phyloP scores from a whole-genome alignment of 108 stramenopile species.

The Nitzschia sp. region DNA sequence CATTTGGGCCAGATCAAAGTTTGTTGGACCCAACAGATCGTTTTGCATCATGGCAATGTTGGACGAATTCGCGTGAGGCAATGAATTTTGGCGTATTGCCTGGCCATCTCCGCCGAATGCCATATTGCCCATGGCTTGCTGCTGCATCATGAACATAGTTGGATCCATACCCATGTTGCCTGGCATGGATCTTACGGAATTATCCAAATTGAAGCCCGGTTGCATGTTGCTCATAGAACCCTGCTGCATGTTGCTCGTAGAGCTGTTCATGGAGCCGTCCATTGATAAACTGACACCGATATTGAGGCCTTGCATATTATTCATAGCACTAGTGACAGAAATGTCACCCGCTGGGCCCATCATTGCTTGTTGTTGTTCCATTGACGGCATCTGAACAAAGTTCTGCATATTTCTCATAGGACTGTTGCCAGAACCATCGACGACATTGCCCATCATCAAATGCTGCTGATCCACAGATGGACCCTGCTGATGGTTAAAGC shows the following conservation, averaged over 20 bases:
- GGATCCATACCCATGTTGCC: slow-evolving; percentile 2
- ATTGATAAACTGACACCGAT: not conserved
- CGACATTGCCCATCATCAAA: not conserved
- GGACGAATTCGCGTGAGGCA: not conserved
- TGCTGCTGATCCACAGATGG: not conserved
- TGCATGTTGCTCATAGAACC: not conserved
- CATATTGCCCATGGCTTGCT: not conserved
- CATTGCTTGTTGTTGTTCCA: slow-evolving; percentile 10
- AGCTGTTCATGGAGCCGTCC: slow-evolving; percentile 2
- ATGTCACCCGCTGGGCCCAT: not conserved
- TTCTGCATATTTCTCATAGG: not conserved
- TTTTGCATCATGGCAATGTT: slow-evolving; percentile 1
- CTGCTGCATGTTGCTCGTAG: slow-evolving; percentile 7
- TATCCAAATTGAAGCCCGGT: not conserved
- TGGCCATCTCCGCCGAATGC: not conserved
- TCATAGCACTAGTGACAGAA: not conserved
- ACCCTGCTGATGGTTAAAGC: not conserved
- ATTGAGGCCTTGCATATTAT: slow-evolving; percentile 1
- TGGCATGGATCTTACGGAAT: too few relatives aligned
- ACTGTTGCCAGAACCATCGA: not conserved
- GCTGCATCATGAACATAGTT: not conserved
- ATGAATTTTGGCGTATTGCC: not conserved
- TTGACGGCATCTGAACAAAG: not conserved
- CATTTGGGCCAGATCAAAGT: slow-evolving; percentile 2
- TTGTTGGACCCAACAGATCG: not conserved